Evolutionary conservation across 345 rosid genomes (phyloP), one percentile per base, ranked within the genome.

Genomic region (Bretschneidera sinensis): DNA sequence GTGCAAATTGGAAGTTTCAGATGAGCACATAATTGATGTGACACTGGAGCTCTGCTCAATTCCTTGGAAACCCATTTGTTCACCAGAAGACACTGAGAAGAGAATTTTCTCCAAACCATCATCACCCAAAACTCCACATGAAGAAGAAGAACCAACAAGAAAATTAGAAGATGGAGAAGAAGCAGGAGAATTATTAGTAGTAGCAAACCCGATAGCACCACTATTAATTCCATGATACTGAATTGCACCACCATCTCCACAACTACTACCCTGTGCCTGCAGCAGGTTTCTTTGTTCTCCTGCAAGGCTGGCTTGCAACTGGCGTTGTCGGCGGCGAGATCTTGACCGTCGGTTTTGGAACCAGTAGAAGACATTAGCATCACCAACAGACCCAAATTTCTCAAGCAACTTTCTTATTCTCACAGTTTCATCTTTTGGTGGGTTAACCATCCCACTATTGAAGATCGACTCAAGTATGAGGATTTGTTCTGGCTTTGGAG

Each of bases 301-400:
- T 0, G 76, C 81, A 22, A 85, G 86, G 43, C 69, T 79, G 1
- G 92, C 99, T 66, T 85, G 95, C 68, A 94, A 68, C 83, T 90
- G 95, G 19, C 99, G 79, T 73, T 88, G 97, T 25, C 97, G 88
- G 73, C 97, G 83, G 57, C 99, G 99, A 57, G 97, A 87, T 76
- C 99, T 83, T 23, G 99, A 89, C 21, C 99, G 79, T 49, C 99
- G 61, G 76, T 94, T 94, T 75, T 94, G 99, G 79, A 94, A 94
- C 99, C 99, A 94, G 78, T 94, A 94, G 79, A 94, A 94, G 79
- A 94, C 99, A 75, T 94, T 94, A 43, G 99, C 96, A 47, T 94
- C 99, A 1, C 95, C 97, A 51, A 94, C 97, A 3, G 89, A 58
- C 6, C 99, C 99, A 51, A 86, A 94, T 61, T 90, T 90, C 71